These are phyloP conservation scores for Blastobotrys proliferans DNA, from an alignment of 1,139 yeast genomes.

Conservation along the genomic window DNA sequence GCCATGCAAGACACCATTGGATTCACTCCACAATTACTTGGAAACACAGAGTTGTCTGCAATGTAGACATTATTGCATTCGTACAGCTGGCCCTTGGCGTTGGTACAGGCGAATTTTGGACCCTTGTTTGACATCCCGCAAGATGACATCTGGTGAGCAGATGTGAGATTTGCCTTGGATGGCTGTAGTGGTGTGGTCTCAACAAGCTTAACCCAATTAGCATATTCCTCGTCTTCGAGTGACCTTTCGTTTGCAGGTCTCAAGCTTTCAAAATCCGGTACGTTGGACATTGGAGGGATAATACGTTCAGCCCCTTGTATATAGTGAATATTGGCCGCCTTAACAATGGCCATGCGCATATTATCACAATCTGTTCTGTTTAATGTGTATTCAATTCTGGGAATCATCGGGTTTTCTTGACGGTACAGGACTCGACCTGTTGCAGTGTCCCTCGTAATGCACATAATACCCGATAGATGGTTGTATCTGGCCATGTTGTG, in stretches of 20 bases:
- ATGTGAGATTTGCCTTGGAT: constrained; percentile 42
- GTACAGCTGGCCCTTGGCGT: constrained; percentile 46
- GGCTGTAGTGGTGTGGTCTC: constrained; percentile 33
- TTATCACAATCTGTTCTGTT: constrained; percentile 45
- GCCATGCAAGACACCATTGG: constrained; percentile 39
- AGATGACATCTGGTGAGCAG: constrained; percentile 60
- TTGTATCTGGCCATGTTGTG: constrained; percentile 41
- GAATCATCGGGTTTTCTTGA: constrained; percentile 38
- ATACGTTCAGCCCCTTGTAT: constrained; percentile 51
- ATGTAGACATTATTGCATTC: constrained; percentile 53
- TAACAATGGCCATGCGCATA: constrained; percentile 41
- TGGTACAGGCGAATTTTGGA: constrained; percentile 56
- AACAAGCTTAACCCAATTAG: constrained; percentile 41
- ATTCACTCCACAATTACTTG: constrained; percentile 58
- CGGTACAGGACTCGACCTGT: constrained; percentile 43
- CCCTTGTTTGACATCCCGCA: constrained; percentile 53
- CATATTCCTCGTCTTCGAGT: constrained; percentile 46
- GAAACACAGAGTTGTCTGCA: constrained; percentile 56
- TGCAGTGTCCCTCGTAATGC: constrained; percentile 48
- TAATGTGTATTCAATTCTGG: constrained; percentile 42
- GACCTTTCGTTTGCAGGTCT: constrained; percentile 44
- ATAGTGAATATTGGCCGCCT: constrained; percentile 47
- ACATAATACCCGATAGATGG: constrained; percentile 41
- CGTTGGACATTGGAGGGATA: constrained; percentile 39
- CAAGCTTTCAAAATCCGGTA: constrained; percentile 41